Evolutionary conservation across 192 early-diverging fungal genomes (phyloP).

Genomic region (Funneliformis geosporum): DNA sequence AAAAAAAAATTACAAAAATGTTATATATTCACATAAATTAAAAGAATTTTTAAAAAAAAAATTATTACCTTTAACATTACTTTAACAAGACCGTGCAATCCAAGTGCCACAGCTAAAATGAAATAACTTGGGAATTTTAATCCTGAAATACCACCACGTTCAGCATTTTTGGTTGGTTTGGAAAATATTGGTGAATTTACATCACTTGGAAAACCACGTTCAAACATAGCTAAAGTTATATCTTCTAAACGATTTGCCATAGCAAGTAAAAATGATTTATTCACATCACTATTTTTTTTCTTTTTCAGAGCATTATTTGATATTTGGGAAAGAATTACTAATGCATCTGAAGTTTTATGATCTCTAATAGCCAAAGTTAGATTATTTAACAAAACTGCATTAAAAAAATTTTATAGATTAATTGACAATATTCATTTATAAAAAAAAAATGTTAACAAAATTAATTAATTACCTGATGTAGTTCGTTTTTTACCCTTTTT

Average conservation of each 20-base stretch:
- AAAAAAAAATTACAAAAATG: background rate
- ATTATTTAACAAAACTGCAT: constrained; percentile 44
- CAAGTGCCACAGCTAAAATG: constrained; percentile 44
- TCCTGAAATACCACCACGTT: constrained; percentile 25
- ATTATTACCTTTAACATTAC: constrained; percentile 44
- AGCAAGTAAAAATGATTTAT: constrained; percentile 45
- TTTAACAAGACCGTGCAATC: constrained; percentile 41
- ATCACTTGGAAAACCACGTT: constrained; percentile 45
- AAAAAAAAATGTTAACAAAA: background rate
- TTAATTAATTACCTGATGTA: constrained; percentile 2
- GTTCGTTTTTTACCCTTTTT: constrained; percentile 24
- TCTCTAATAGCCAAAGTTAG: constrained; percentile 45
- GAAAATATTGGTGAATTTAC: constrained; percentile 47
- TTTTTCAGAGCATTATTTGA: constrained; percentile 43
- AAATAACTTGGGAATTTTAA: constrained; percentile 50
- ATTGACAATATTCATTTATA: background rate
- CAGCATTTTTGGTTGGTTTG: constrained; percentile 30
- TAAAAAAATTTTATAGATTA: background rate
- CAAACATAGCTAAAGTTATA: constrained; percentile 43
- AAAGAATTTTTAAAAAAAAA: background rate
- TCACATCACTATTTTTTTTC: constrained; percentile 40
- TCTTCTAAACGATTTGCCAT: constrained; percentile 48
- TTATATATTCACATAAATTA: background rate
- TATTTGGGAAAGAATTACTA: constrained; percentile 40
- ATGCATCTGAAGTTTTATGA: constrained; percentile 42